Conservation (phyloP, 108 stramenopile species). For the Chaetoceros muelleri region DNA sequence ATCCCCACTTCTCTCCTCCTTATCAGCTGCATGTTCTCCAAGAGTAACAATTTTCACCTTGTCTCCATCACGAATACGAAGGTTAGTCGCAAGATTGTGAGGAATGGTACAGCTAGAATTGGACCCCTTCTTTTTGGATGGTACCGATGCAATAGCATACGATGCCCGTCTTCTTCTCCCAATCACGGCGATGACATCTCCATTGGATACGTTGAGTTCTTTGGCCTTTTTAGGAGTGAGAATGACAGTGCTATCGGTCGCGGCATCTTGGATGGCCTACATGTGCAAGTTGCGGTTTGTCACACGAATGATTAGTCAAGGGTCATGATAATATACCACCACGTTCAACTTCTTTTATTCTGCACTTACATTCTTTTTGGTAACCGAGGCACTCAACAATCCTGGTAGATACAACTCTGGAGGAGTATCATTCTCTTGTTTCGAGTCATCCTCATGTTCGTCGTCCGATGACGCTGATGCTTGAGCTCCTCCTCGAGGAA, state of each 20-base stretch:
- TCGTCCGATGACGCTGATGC: background rate
- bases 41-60: slow-evolving; percentile 61
- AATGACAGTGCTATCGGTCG: slow-evolving; percentile 34
- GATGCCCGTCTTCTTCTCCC: slow-evolving; percentile 67
- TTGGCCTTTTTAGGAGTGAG: slow-evolving; percentile 70
- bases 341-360: background rate
- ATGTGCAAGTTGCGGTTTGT: background rate
- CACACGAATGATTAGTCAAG: background rate
- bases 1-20: slow-evolving; percentile 40
- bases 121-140: slow-evolving; percentile 23
- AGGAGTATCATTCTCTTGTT: slow-evolving; percentile 15
- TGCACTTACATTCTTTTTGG: slow-evolving; percentile 34
- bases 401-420: slow-evolving; percentile 66
- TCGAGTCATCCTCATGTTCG: slow-evolving; percentile 7
- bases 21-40: slow-evolving; percentile 9
- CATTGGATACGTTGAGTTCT: slow-evolving; percentile 49
- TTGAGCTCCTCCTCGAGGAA: slow-evolving; percentile 7
- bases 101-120: slow-evolving; percentile 20
- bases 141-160: slow-evolving; percentile 45
- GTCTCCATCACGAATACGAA: slow-evolving; percentile 65
- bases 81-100: slow-evolving; percentile 56
- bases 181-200: slow-evolving; percentile 58
- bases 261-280: slow-evolving; percentile 22
- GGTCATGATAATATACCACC: background rate
- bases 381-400: slow-evolving; percentile 49